phyloP scores from a whole-genome alignment of 2,329 filamentous ascomycete species.

The Pyrenochaeta sp. region DNA sequence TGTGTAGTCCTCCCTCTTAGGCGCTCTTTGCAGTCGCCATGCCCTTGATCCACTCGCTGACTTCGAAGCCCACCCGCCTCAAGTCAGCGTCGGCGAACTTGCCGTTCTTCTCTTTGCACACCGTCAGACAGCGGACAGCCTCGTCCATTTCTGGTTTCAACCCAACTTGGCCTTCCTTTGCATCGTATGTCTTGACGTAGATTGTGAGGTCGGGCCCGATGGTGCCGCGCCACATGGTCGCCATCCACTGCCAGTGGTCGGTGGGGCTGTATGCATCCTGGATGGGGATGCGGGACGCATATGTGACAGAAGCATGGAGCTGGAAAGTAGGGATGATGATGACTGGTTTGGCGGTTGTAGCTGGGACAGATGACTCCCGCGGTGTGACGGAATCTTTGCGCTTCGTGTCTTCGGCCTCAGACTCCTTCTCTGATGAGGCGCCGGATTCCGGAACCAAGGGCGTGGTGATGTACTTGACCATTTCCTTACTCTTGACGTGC shows the following conservation, averaged over 20 bases:
- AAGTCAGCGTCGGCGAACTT: conserved; percentile 60
- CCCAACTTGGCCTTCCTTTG: conserved; percentile 32
- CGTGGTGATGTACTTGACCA: conserved; percentile 64
- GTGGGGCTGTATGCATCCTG: conserved; percentile 77
- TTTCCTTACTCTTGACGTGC: conserved; percentile 77
- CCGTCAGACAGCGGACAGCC: conserved; percentile 50
- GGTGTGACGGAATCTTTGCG: conserved; percentile 29
- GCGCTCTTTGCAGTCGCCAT: conserved; percentile 15
- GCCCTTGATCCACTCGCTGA: conserved; percentile 76
- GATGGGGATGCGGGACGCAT: conserved; percentile 76
- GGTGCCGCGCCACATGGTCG: conserved; percentile 88
- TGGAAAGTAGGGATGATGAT: conserved; percentile 82
- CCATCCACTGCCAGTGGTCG: conserved; percentile 99
- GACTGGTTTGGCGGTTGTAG: conserved; percentile 63
- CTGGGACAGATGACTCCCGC: conserved; percentile 11
- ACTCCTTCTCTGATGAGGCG: conserved; percentile 18
- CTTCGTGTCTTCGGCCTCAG: conserved; percentile 8
- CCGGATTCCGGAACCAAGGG: conserved; percentile 11
- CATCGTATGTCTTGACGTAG: conserved; percentile 60
- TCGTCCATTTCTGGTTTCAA: conserved; percentile 53
- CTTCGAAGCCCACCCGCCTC: conserved; percentile 82
- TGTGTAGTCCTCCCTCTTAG: too few relatives aligned
- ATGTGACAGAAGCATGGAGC: conserved; percentile 77
- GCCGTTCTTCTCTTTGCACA: conserved; percentile 41
- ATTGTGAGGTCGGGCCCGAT: conserved; percentile 82